Percentiles rank a stretch among this genome's conserved stretches.
These are phyloP conservation scores for Yamadazyma sp. DNA, from an alignment of 1,139 yeast species.

Conservation along the genomic window DNA sequence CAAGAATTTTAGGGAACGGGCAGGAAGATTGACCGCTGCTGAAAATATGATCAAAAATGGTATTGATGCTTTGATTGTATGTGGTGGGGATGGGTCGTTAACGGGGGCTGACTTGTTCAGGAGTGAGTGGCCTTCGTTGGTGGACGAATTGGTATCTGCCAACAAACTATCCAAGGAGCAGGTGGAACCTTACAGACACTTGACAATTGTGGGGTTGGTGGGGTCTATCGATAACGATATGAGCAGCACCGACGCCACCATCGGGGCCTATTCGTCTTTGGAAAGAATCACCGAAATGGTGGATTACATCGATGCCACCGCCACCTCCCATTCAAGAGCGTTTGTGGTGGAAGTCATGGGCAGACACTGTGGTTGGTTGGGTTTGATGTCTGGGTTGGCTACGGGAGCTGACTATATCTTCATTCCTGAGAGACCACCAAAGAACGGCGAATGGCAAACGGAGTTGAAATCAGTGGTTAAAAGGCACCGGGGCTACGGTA, in stretches of 20 bases:
- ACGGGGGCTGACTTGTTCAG: conserved; percentile 84
- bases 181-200: conserved; percentile 51
- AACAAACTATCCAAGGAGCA: conserved; percentile 53
- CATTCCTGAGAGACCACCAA: conserved; percentile 77
- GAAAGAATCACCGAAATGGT: conserved; percentile 77
- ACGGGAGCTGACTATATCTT: conserved; percentile 80
- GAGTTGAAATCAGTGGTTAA: conserved; percentile 65
- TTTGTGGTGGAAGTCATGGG: conserved; percentile 91
- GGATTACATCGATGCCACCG: conserved; percentile 83
- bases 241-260: conserved; percentile 80
- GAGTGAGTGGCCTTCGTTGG: conserved; percentile 75
- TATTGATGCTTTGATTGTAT: conserved; percentile 75
- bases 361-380: conserved; percentile 87
- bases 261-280: conserved; percentile 77
- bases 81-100: conserved; percentile 85
- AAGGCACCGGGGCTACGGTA: conserved; percentile 68
- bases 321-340: conserved; percentile 80
- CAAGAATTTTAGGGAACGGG: conserved; percentile 63
- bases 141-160: conserved; percentile 54
- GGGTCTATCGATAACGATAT: conserved; percentile 85
- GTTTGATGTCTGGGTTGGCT: conserved; percentile 79
- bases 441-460: conserved; percentile 60
- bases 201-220: conserved; percentile 75
- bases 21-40: conserved; percentile 68
- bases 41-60: conserved; percentile 69